Evolutionary conservation across 2,329 filamentous ascomycete species (phyloP).

Genomic region (Fusarium acutatum): DNA sequence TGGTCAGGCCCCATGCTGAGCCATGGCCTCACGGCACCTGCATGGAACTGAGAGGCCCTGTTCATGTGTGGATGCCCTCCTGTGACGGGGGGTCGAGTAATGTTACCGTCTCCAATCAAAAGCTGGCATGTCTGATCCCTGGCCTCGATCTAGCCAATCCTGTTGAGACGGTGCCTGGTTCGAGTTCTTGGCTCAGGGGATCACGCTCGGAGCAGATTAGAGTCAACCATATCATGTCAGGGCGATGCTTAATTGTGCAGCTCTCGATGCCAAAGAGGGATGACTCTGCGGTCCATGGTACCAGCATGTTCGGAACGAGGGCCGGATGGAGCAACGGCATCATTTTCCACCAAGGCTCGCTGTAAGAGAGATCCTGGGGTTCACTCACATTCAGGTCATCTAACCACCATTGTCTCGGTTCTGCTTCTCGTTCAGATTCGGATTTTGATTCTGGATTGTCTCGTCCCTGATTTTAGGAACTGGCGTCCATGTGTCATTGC

Average conservation of each 20-base stretch:
- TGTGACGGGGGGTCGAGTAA: slow-evolving; percentile 31
- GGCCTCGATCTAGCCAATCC: slow-evolving; percentile 34
- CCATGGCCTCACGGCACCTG: slow-evolving; percentile 14
- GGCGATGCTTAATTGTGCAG: slow-evolving; percentile 22
- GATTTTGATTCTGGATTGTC: slow-evolving; percentile 8
- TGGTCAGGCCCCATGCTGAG: slow-evolving; percentile 19
- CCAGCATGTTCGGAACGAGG: slow-evolving; percentile 26
- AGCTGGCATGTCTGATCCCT: slow-evolving; percentile 32
- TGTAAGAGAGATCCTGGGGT: slow-evolving; percentile 4
- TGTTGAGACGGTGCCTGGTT: slow-evolving; percentile 22
- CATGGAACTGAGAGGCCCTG: slow-evolving; percentile 28
- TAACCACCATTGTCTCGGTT: slow-evolving; percentile 19
- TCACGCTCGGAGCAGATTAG: slow-evolving; percentile 31
- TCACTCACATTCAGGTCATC: neutral
- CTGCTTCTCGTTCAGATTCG: slow-evolving; percentile 2
- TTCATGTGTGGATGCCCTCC: slow-evolving; percentile 25
- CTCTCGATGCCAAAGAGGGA: slow-evolving; percentile 5
- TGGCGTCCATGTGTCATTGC: neutral
- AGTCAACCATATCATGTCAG: slow-evolving; percentile 24
- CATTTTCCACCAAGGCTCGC: neutral
- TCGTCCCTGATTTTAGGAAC: slow-evolving; percentile 7
- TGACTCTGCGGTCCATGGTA: slow-evolving; percentile 1
- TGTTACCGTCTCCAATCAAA: slow-evolving; percentile 41
- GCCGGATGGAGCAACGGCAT: slow-evolving; percentile 27
- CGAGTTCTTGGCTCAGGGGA: slow-evolving; percentile 25